Base-by-base conservation (phyloP, 2,329 filamentous ascomycete species). In the Aureobasidium sp. region DNA sequence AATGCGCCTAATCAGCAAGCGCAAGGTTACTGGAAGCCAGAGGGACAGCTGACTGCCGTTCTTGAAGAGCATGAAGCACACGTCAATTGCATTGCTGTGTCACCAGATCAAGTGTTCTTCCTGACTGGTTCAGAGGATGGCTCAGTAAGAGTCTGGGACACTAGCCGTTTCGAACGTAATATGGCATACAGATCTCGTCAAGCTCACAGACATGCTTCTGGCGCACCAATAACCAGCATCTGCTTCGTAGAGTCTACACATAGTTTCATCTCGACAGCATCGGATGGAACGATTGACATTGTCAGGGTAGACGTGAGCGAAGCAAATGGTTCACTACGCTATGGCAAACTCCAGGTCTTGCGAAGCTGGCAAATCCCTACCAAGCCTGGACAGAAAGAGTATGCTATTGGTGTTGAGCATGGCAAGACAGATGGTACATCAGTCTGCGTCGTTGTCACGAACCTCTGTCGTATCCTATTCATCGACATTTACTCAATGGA, bases 201-300 rank as follows among this genome's bases (percentile, higher is more conserved):
- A 70, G 95, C 90, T 0, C 88, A 97, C 75, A 86, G 82, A 62
- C 90, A 97, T 68, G 83, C 82, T 0, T 75, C 83, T 1, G 88
- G 86, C 1, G 83, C 86, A 0, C 88, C 85, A 63, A 88, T 97
- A 2, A 86, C 90, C 34, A 87, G 90, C 15, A 74, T 99, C 27
- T 92, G 90, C 67, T 97, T 99, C 71, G 85, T 99, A 42, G 92
- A 97, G 70, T 89, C 91, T 66, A 96, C 92, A 0, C 91, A 97
- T 72, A 92, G 90, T 27, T 97, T 99, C 71, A 82, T 96, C 64
- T 96, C 90, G 70, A 94, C 90, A 58, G 92, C 90, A 5, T 91
- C 84, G 50, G 92, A 99, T 72, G 94, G 94, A 27, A 93, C 87
- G 67, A 86, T 99, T 10, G 88, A 96, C 70, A 89, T 95, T 2